Conservation (phyloP, 352 stramenopile species). For the Discostella stelligera region DNA sequence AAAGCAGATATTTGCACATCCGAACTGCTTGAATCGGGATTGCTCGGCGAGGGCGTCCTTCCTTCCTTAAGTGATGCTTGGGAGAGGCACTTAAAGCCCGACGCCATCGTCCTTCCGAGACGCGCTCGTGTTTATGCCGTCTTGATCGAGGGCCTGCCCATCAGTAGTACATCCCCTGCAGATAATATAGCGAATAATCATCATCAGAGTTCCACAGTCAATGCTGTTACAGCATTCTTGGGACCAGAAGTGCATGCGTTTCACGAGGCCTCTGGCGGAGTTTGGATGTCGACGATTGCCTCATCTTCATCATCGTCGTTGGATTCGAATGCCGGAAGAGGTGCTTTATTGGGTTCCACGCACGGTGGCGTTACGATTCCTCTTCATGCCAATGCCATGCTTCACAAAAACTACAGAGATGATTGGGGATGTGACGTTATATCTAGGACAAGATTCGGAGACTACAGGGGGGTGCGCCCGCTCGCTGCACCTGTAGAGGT, state of each 20-base stretch:
- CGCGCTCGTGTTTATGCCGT: conserved; percentile 61
- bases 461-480: conserved; percentile 23
- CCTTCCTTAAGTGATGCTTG: conserved; percentile 74
- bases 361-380: conserved; percentile 30
- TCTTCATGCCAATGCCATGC: conserved; percentile 44
- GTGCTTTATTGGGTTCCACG: conserved; percentile 1
- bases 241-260: conserved; percentile 44
- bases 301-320: not conserved
- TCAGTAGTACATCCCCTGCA: not conserved
- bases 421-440: conserved; percentile 1
- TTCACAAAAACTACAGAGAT: conserved; percentile 28
- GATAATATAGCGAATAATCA: not conserved
- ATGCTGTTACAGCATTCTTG: conserved; percentile 34
- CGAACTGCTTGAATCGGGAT: conserved; percentile 74
- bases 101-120: conserved; percentile 68
- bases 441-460: not conserved
- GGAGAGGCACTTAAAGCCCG: conserved; percentile 62
- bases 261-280: conserved; percentile 27
- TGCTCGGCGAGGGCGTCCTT: conserved; percentile 75
- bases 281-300: conserved; percentile 30
- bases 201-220: not conserved
- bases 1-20: conserved; percentile 69
- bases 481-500: conserved; percentile 54
- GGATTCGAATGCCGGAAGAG: conserved; percentile 6
- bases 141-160: conserved; percentile 39